These are phyloP conservation scores for Ophiostoma montium DNA, from an alignment of 2,329 filamentous ascomycete genomes.

Conservation along the genomic window DNA sequence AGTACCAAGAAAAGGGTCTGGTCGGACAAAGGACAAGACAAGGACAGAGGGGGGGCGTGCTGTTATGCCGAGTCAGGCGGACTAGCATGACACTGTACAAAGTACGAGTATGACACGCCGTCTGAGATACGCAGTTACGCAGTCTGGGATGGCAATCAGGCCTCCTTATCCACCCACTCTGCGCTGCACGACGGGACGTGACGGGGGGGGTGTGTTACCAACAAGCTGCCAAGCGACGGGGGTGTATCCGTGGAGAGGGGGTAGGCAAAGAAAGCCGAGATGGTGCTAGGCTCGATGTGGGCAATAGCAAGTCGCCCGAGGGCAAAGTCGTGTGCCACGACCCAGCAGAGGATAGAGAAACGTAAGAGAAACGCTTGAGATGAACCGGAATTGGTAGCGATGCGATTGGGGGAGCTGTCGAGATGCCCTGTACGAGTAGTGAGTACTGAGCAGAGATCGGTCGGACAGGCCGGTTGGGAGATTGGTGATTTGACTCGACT, in stretches of 20 bases:
- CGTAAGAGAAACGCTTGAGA: not conserved
- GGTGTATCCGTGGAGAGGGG: not conserved
- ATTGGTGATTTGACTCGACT: no score
- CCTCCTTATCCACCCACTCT: constrained; percentile 5
- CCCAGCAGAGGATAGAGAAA: not conserved
- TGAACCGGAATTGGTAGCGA: no score
- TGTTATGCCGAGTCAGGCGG: not conserved
- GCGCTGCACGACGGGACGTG: constrained; percentile 7
- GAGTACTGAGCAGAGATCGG: no score
- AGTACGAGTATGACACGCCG: not conserved
- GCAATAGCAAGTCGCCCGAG: not conserved
- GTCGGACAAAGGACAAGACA: not conserved
- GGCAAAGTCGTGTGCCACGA: not conserved
- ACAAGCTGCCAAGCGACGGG: not conserved
- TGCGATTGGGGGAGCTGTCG: no score
- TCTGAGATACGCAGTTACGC: not conserved
- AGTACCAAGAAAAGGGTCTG: not conserved
- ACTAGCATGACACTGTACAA: not conserved
- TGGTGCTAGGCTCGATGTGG: not conserved
- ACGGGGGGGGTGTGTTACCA: not conserved
- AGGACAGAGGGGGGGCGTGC: not conserved
- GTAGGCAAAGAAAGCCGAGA: not conserved
- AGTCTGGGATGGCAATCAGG: not conserved
- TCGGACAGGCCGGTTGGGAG: no score
- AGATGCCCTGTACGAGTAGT: no score